Evolutionary conservation across 129 eudicot genomes (phyloP).

Genomic region (Gnaphalium uliginosum): DNA sequence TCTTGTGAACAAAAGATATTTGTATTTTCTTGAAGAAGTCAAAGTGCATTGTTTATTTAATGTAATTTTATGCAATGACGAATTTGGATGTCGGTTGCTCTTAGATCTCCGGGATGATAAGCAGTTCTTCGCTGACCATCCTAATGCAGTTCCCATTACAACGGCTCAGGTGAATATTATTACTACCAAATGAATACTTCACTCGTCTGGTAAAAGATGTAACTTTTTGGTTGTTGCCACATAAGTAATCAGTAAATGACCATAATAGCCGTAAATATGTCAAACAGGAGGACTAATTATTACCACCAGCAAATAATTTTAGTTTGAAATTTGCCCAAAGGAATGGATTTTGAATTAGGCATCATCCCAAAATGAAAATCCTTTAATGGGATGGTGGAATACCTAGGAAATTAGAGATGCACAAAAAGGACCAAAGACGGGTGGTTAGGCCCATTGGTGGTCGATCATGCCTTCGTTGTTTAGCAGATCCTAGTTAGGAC

Average conservation of each 20-base stretch:
- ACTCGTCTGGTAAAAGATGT: neutral
- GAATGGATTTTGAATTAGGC: neutral
- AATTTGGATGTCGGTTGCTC: constrained; percentile 18
- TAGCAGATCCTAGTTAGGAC: neutral
- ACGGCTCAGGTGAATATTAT: constrained; percentile 47
- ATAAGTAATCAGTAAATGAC: neutral
- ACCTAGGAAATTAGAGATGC: neutral
- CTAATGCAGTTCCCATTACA: constrained; percentile 56
- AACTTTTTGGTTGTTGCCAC: neutral
- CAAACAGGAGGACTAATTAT: neutral
- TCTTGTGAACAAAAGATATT: neutral
- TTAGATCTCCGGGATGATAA: constrained; percentile 58
- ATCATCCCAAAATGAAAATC: neutral
- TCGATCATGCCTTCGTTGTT: neutral
- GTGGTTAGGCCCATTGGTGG: neutral
- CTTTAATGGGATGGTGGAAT: neutral
- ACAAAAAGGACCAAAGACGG: neutral
- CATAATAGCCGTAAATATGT: neutral
- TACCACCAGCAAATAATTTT: neutral
- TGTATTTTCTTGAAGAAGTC: neutral
- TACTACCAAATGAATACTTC: neutral
- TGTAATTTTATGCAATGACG: constrained; percentile 8
- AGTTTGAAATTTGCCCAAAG: neutral
- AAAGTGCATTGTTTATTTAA: neutral
- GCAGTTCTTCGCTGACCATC: constrained; percentile 57